phyloP scores from a whole-genome alignment of 2,329 filamentous ascomycete genomes.

The Waltergamsia citrina region DNA sequence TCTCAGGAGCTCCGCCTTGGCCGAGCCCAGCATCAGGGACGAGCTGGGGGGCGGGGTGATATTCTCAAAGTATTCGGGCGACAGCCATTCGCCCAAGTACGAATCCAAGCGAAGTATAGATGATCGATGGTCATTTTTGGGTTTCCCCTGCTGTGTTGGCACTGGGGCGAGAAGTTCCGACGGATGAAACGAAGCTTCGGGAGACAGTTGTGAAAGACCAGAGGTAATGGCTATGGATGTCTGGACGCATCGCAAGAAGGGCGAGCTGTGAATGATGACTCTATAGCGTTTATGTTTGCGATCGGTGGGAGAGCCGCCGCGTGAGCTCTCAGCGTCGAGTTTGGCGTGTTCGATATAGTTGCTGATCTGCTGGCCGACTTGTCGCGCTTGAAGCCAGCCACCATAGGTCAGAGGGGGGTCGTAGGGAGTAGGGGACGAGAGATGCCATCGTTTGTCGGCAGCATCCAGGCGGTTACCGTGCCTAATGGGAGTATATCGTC shows the following conservation, averaged over 20 bases:
- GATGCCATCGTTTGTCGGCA: conserved; percentile 90
- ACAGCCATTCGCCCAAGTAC: conserved; percentile 92
- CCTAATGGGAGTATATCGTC: conserved; percentile 28
- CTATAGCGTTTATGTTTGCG: conserved; percentile 39
- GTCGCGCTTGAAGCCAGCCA: conserved; percentile 80
- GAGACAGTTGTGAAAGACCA: conserved; percentile 67
- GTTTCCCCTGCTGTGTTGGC: conserved; percentile 14
- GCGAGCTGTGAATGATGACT: conserved; percentile 85
- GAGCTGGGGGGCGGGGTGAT: conserved; percentile 85
- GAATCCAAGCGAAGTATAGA: conserved; percentile 74
- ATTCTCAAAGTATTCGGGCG: conserved; percentile 84
- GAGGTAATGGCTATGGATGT: conserved; percentile 83
- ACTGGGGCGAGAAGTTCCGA: conserved; percentile 23
- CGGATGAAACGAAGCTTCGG: conserved; percentile 59
- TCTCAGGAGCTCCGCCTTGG: conserved; percentile 78
- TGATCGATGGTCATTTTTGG: conserved; percentile 33
- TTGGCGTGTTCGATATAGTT: conserved; percentile 52
- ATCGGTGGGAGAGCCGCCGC: background rate
- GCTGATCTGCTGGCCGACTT: conserved; percentile 76
- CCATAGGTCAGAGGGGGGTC: conserved; percentile 92
- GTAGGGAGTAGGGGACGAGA: conserved; percentile 87
- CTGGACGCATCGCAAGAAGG: no score
- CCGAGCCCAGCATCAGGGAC: conserved; percentile 76
- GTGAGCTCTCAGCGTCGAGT: conserved; percentile 24
- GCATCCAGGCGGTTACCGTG: conserved; percentile 92